Evolutionary conservation across 2,329 filamentous ascomycete genomes (phyloP), one percentile per base, ranked within the genome.

Genomic region (Alternaria dauci): DNA sequence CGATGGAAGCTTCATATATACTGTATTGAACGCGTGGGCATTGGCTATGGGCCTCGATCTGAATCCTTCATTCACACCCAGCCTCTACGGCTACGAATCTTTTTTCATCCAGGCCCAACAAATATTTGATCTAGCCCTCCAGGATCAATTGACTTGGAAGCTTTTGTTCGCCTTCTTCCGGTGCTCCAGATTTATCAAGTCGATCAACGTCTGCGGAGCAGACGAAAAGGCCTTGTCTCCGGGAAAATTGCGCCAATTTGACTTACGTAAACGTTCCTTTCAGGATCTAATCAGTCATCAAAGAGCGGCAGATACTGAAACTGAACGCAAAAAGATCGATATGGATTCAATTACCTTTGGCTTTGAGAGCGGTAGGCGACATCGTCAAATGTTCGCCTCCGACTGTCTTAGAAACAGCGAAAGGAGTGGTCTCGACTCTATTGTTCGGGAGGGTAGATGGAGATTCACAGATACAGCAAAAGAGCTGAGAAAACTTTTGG

Each of bases 21-120:
- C 54, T 1, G 52, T 70, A 7, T n/a, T 70, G 26, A 70, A 62
- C 28, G 69, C 61, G 2, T 72, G 68, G 67, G 52, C 63, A 8
- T 32, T 71, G 9, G 68, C 63, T 3, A 53, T 72, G 63, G 68
- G 65, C 2, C 52, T 71, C 6, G 46, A 48, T 18, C 42, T 52
- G 1, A 59, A 67, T 9, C 28, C 57, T 5, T 23, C 32, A 7
- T 70, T 67, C 26, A 41, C 30, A 20, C 26, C 48, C 14, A 46
- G 8, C 20, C 9, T 16, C 11, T 28, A 50, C 18, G 34, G 12
- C 20, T 8, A 58, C 18, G 52, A 50, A 12, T 51, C 36, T 16
- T 8, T 63, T 62, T 60, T 62, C 26, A 54, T 53, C 16, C 53
- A 38, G 9, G 56, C 59, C 8, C 48, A 60, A 8, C 32, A 26